These are phyloP conservation scores for Geotrichum europaeum DNA, from an alignment of 1,139 yeast species.

Conservation along the genomic window DNA sequence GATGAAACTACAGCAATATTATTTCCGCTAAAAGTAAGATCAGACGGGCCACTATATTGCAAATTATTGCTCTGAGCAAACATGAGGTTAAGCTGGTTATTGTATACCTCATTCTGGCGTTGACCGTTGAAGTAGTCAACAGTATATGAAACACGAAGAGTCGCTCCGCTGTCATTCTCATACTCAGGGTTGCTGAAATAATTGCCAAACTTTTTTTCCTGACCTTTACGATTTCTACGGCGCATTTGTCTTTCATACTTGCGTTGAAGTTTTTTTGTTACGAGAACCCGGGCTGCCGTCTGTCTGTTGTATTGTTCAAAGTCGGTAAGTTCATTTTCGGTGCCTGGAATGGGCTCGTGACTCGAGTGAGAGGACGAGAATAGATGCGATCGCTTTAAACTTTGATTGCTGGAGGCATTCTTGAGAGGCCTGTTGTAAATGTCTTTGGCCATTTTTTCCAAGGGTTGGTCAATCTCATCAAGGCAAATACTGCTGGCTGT, in stretches of 20 bases:
- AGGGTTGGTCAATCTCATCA: conserved; percentile 29
- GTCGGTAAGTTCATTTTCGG: conserved; percentile 27
- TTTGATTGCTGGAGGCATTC: not conserved
- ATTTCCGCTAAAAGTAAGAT: not conserved
- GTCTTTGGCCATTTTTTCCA: conserved; percentile 15
- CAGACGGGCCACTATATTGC: conserved; percentile 9
- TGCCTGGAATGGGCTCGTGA: not conserved
- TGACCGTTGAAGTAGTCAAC: conserved; percentile 30
- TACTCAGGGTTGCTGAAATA: conserved; percentile 23
- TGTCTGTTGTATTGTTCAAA: conserved; percentile 38
- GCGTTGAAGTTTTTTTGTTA: conserved; percentile 27
- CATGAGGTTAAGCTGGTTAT: conserved; percentile 27
- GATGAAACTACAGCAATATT: conserved; percentile 4
- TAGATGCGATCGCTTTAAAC: not conserved
- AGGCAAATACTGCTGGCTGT: conserved; percentile 33
- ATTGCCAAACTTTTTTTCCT: conserved; percentile 25
- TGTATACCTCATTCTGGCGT: conserved; percentile 27
- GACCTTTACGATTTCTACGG: conserved; percentile 11
- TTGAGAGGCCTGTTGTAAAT: conserved; percentile 11
- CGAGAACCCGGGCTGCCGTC: conserved; percentile 35
- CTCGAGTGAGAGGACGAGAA: not conserved
- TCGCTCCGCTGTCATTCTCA: conserved; percentile 13
- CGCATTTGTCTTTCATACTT: conserved; percentile 20
- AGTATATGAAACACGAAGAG: conserved; percentile 24
- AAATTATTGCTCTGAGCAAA: conserved; percentile 24